Evolutionary conservation across 371 early-diverging fungal genomes (phyloP), one percentile per base, ranked within the genome.

Genomic region (Syncephalastrum sp.): DNA sequence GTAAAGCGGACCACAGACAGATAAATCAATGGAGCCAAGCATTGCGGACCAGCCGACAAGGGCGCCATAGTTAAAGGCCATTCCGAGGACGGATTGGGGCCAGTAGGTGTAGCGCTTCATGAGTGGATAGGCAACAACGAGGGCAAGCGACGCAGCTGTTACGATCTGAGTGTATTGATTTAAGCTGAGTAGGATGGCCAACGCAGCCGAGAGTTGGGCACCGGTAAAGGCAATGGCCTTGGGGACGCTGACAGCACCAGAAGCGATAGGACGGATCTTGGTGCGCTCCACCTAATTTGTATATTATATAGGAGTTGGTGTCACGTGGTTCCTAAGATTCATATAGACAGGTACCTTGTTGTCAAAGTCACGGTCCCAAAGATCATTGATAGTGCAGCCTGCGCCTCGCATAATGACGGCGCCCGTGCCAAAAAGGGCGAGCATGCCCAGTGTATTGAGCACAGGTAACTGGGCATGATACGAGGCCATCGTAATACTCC

Each of bases 81-180:
- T 58, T 0, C 96, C 88, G n/a, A 97, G 80, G 0, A 95, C 89
- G 0, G 83, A 64, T 61, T 97, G 98, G 2, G 97, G 97, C 94
- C 94, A 96, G 67, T 92, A 93, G 0, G 97, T 97, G 43, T 96
- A 70, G 4, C 97, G 87, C 67, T 98, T 98, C 95, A 96, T 94
- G 14, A 91, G 76, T n/a, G 98, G 97, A 65, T 98, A 98, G 0
- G 86, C 75, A 0, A 80, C 81, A 0, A 96, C 95, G 0, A 94
- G 72, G 1, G 83, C 80, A 38, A 97, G 69, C 0, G 94, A 94
- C 0, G 89, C 83, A 1, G 92, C 86, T 1, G 94, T 93, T n/a
- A 96, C 71, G 4, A 83, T 29, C 49, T 70, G 84, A 81, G 89
- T 88, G 63, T 87, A 86, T 33, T 74, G 58, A 62, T 92, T 92